phyloP scores from a whole-genome alignment of 2,329 filamentous ascomycete genomes.

The Claviceps quebecensis region DNA sequence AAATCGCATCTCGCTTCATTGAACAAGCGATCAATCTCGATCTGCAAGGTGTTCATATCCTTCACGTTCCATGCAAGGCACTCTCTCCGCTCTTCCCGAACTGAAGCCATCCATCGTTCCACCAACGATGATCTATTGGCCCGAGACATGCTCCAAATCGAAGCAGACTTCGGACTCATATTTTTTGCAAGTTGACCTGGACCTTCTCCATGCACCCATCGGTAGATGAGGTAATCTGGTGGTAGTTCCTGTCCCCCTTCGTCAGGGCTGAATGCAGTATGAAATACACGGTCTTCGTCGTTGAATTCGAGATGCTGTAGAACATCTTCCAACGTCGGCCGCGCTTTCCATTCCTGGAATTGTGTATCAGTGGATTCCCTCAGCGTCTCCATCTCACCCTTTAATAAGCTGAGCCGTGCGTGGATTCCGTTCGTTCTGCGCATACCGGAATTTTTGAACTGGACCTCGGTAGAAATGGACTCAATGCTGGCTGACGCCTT shows the following conservation, averaged over 20 bases:
- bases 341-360: background rate
- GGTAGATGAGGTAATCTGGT: background rate
- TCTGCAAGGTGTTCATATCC: background rate
- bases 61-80: background rate
- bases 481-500: constrained; percentile 30
- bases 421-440: background rate
- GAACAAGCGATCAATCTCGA: constrained; percentile 26
- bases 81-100: background rate
- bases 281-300: background rate
- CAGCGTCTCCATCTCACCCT: background rate
- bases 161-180: background rate
- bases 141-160: background rate
- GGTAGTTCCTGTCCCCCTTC: too few relatives aligned
- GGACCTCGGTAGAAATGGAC: background rate
- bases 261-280: background rate
- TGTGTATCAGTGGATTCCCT: background rate
- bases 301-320: background rate
- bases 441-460: background rate
- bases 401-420: background rate
- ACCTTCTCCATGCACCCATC: background rate
- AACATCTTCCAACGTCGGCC: background rate
- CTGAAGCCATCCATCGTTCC: background rate
- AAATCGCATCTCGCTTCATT: constrained; percentile 26
- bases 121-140: background rate
- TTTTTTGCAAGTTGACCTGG: background rate